phyloP scores from a whole-genome alignment of 495 filamentous ascomycete species.

The Tuber microsphaerosporum region DNA sequence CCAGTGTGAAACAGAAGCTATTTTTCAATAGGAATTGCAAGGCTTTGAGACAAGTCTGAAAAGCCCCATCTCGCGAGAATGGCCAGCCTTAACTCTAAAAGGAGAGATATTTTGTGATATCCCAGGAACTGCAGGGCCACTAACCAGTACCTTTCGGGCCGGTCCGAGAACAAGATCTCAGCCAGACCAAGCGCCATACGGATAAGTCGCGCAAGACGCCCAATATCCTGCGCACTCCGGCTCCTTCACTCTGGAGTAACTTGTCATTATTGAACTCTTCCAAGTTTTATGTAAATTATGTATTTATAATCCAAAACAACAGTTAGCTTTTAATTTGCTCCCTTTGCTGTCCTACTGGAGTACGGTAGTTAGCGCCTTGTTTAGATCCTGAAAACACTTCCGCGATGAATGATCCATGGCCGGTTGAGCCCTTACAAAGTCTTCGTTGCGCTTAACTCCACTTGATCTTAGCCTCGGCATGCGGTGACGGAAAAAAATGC shows the following conservation, averaged over 20 bases:
- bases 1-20: not conserved
- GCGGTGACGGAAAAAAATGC: not conserved
- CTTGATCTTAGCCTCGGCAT: not conserved
- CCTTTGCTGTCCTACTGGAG: not conserved
- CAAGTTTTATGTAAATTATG: not conserved
- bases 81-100: not conserved
- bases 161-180: not conserved
- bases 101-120: not conserved
- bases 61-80: not conserved
- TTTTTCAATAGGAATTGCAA: not conserved
- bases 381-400: not conserved
- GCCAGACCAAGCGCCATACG: not conserved
- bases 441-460: not conserved
- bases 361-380: not conserved
- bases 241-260: not conserved
- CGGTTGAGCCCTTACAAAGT: not conserved
- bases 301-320: not conserved
- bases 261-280: not conserved
- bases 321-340: not conserved
- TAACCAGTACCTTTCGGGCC: not conserved
- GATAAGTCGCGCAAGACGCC: not conserved
- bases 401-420: not conserved
- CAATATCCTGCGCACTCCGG: not conserved
- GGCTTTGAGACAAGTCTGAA: not conserved
- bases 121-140: not conserved